Conservation (phyloP, 345 rosid species). For the Rhodomyrtus tomentosa region DNA sequence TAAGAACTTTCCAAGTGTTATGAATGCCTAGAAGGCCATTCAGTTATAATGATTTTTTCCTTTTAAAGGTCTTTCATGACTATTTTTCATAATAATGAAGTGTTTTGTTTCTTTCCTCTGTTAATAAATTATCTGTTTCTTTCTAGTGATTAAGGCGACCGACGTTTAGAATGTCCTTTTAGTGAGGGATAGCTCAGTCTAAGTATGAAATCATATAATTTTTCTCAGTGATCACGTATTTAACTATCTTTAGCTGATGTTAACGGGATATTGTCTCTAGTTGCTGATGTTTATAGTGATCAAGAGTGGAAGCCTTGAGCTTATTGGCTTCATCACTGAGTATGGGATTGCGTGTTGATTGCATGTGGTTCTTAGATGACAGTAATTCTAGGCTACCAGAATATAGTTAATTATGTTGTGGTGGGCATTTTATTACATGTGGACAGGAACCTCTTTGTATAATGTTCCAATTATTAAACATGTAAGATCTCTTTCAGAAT, state of each 20-base stretch:
- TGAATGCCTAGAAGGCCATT: not conserved
- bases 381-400: not conserved
- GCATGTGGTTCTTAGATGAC: not conserved
- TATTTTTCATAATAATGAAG: not conserved
- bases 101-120: not conserved
- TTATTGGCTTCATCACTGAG: not conserved
- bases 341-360: not conserved
- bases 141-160: not conserved
- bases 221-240: not conserved
- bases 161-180: not conserved
- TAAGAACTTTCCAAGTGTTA: not conserved
- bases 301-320: not conserved
- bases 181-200: not conserved
- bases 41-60: not conserved
- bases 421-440: not conserved
- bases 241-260: not conserved
- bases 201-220: not conserved
- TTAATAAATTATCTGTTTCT: not conserved
- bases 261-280: not conserved
- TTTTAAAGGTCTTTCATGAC: not conserved
- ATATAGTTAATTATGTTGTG: not conserved
- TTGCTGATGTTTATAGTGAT: not conserved
- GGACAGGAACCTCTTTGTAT: not conserved
- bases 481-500: not conserved
- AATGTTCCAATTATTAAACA: not conserved